phyloP scores from a whole-genome alignment of 257 asterid species.

The Gentiana dahurica region DNA sequence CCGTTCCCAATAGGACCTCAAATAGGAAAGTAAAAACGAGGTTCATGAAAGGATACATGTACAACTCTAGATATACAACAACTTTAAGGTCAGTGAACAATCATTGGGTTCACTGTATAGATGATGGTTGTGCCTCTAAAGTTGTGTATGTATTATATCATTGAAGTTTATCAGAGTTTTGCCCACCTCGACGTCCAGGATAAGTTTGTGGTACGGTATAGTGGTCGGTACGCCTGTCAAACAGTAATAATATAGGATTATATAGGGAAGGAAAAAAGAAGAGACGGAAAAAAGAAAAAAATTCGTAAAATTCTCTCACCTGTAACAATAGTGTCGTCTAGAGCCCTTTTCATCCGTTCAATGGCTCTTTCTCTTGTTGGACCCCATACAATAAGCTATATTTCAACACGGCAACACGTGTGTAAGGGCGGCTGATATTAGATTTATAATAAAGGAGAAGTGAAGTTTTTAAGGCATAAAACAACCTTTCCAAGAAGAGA shows the following conservation, averaged over 20 bases:
- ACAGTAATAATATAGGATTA: not conserved
- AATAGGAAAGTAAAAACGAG: not conserved
- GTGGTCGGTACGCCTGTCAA: slow-evolving; percentile 92
- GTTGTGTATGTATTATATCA: too few species aligned
- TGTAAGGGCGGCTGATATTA: not conserved
- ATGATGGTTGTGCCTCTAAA: too few species aligned
- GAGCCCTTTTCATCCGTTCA: slow-evolving; percentile 98
- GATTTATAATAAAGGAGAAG: too few species aligned
- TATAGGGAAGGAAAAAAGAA: not conserved
- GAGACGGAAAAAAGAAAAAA: not conserved
- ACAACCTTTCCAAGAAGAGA: slow-evolving; percentile 92
- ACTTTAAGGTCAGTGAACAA: too few species aligned
- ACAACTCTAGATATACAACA: too few species aligned
- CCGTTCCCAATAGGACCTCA: not conserved
- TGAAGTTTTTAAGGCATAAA: too few species aligned
- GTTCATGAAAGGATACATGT: too few species aligned
- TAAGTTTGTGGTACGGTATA: slow-evolving; percentile 94
- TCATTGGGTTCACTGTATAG: too few species aligned
- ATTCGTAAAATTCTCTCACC: slow-evolving; percentile 30
- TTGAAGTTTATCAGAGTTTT: not conserved
- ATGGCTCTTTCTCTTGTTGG: slow-evolving; percentile 96
- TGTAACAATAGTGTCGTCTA: slow-evolving; percentile 73
- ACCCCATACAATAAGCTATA: slow-evolving; percentile 98
- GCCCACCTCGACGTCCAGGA: slow-evolving; percentile 67
- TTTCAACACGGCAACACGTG: not conserved